phyloP scores from a whole-genome alignment of 139 green algal genomes.

The Chlorella sorokiniana region DNA sequence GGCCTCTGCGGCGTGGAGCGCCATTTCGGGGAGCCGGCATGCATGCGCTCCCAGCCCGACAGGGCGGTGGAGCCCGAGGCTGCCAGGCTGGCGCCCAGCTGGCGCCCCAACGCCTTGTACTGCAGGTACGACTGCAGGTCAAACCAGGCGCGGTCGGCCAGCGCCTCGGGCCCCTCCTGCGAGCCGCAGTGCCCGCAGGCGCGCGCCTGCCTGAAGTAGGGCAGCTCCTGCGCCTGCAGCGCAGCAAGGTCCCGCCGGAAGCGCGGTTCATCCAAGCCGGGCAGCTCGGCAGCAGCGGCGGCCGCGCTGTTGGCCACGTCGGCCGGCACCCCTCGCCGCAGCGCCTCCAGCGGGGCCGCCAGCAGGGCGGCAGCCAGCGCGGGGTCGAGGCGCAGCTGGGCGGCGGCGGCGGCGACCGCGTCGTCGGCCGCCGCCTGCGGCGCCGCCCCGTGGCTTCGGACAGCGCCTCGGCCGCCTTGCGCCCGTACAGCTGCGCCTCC shows the following conservation, averaged over 20 bases:
- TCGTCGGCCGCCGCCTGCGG: background rate
- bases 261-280: background rate
- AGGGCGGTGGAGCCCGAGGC: background rate
- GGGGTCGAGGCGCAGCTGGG: background rate
- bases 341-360: constrained; percentile 12
- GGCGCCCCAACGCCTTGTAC: constrained; percentile 13
- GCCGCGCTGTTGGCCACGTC: background rate
- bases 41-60: constrained; percentile 22
- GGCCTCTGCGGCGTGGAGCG: constrained; percentile 13
- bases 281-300: background rate
- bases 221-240: constrained; percentile 2
- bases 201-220: background rate
- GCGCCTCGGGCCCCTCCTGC: background rate
- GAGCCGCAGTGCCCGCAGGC: constrained; percentile 10
- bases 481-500: background rate
- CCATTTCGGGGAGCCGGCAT: constrained; percentile 20
- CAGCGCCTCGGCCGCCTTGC: background rate
- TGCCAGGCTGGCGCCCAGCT: background rate
- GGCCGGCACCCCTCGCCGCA: background rate
- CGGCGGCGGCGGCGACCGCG: background rate
- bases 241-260: background rate
- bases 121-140: constrained; percentile 12
- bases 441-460: background rate
- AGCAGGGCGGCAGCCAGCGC: constrained; percentile 8
- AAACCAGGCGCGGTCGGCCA: constrained; percentile 6